Conservation (phyloP, 2,329 filamentous ascomycete species). For the Colletotrichum kahawae region DNA sequence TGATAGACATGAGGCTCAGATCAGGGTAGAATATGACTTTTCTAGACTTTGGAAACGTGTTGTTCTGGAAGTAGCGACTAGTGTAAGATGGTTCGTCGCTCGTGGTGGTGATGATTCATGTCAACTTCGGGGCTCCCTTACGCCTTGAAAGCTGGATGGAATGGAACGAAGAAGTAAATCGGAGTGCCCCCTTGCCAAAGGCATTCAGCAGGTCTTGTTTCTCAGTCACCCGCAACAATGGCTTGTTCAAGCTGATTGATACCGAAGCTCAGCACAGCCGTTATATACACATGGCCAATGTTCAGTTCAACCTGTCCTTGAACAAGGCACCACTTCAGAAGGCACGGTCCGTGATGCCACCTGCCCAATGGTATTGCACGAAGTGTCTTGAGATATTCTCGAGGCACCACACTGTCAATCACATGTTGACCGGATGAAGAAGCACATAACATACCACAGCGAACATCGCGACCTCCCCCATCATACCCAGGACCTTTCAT, state of each 20-base stretch:
- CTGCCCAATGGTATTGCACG: neutral
- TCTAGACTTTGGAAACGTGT: neutral
- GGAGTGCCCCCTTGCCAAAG: neutral
- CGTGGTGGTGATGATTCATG: too few species aligned
- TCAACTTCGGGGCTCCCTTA: too few species aligned
- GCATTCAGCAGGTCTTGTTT: neutral
- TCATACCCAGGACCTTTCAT: rapidly evolving
- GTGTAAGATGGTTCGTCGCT: too few species aligned
- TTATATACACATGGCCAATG: rapidly evolving
- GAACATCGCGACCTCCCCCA: neutral
- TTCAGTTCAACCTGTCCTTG: rapidly evolving
- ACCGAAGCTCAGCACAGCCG: neutral
- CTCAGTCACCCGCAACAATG: neutral
- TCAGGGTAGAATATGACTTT: neutral
- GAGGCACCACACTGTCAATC: neutral
- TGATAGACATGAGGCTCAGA: neutral
- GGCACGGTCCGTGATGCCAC: neutral
- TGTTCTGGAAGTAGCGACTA: too few species aligned
- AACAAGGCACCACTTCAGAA: neutral
- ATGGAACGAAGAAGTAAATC: neutral
- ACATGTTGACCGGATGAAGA: neutral
- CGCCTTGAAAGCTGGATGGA: too few species aligned
- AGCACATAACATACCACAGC: neutral
- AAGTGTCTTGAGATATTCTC: neutral
- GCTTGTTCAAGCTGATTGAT: neutral